Conservation (phyloP, 495 filamentous ascomycete species). For the Hypoxylon lienhwacheense region DNA sequence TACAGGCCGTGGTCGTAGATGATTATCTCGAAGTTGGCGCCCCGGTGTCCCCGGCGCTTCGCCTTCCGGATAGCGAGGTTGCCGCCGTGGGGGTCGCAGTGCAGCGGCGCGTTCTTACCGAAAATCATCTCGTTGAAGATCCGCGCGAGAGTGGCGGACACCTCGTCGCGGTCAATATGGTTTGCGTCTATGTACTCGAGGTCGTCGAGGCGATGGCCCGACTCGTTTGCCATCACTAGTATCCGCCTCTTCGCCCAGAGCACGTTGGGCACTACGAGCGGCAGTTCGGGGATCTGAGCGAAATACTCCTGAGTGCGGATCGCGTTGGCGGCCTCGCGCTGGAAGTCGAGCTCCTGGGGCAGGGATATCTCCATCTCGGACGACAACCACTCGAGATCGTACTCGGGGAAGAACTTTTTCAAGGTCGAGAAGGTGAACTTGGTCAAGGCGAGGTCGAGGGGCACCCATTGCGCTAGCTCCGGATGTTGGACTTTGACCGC, state of each 20-base stretch:
- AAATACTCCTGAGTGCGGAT: slow-evolving; percentile 78
- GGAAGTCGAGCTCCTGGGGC: slow-evolving; percentile 89
- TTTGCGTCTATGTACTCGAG: slow-evolving; percentile 82
- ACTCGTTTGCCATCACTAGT: slow-evolving; percentile 91
- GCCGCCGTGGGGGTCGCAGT: slow-evolving; percentile 97
- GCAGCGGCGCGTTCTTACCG: slow-evolving; percentile 81
- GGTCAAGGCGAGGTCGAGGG: slow-evolving; percentile 84
- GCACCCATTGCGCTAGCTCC: slow-evolving; percentile 84
- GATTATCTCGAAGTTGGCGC: slow-evolving; percentile 91
- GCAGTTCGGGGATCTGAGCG: slow-evolving; percentile 62
- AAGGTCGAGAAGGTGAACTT: slow-evolving; percentile 85
- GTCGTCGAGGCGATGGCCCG: slow-evolving; percentile 87
- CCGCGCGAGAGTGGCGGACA: slow-evolving; percentile 84
- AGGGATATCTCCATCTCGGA: slow-evolving; percentile 89
- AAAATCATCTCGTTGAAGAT: slow-evolving; percentile 99
- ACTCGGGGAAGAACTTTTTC: slow-evolving; percentile 93
- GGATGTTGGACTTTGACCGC: slow-evolving; percentile 99
- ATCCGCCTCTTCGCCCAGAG: slow-evolving; percentile 88
- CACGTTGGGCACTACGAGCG: slow-evolving; percentile 86
- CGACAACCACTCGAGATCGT: slow-evolving; percentile 94
- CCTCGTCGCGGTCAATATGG: slow-evolving; percentile 91
- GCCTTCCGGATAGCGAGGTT: slow-evolving; percentile 93
- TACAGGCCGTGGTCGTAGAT: slow-evolving; percentile 99
- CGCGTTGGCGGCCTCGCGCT: slow-evolving; percentile 85
- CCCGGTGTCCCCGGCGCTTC: slow-evolving; percentile 48